Evolutionary conservation across 2,329 filamentous ascomycete species (phyloP).

Genomic region (Trichoderma atrobrunneum): DNA sequence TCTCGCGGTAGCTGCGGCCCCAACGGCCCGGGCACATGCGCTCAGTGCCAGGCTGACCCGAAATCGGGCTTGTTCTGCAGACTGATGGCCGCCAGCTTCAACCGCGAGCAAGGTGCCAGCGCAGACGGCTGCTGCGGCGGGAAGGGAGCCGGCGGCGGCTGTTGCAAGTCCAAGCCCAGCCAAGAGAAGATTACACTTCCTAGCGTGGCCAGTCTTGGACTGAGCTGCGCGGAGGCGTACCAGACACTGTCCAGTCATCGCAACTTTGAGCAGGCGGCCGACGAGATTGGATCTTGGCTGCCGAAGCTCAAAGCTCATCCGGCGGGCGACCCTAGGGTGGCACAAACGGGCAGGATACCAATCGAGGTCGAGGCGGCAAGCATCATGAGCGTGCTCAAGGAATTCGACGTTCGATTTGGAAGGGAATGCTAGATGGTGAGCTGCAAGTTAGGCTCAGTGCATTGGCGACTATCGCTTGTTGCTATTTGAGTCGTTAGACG

Average conservation of each 20-base stretch:
- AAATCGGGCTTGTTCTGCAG: conserved; percentile 82
- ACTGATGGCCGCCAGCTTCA: conserved; percentile 67
- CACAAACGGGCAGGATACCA: conserved; percentile 49
- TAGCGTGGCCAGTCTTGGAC: conserved; percentile 50
- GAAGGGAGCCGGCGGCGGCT: conserved; percentile 57
- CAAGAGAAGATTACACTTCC: conserved; percentile 37
- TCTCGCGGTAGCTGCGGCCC: conserved; percentile 52
- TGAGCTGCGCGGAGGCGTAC: conserved; percentile 75
- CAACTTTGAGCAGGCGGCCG: conserved; percentile 69
- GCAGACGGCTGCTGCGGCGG: conserved; percentile 61
- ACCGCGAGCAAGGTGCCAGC: conserved; percentile 38
- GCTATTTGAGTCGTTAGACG: not conserved
- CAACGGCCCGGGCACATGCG: conserved; percentile 74
- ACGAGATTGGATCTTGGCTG: conserved; percentile 73
- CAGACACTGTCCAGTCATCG: conserved; percentile 75
- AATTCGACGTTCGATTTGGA: conserved; percentile 74
- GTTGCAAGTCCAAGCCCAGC: conserved; percentile 52
- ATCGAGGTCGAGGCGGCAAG: conserved; percentile 80
- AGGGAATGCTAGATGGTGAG: conserved; percentile 32
- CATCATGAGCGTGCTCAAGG: conserved; percentile 81
- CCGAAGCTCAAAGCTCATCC: conserved; percentile 66
- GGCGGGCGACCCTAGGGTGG: conserved; percentile 29
- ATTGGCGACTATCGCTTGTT: not conserved
- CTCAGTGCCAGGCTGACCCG: conserved; percentile 74
- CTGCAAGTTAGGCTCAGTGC: not conserved